Percentiles rank a stretch among this genome's conserved stretches.
These are phyloP conservation scores for Santalum album DNA, from an alignment of 164 flowering plant genomes.

Conservation along the genomic window DNA sequence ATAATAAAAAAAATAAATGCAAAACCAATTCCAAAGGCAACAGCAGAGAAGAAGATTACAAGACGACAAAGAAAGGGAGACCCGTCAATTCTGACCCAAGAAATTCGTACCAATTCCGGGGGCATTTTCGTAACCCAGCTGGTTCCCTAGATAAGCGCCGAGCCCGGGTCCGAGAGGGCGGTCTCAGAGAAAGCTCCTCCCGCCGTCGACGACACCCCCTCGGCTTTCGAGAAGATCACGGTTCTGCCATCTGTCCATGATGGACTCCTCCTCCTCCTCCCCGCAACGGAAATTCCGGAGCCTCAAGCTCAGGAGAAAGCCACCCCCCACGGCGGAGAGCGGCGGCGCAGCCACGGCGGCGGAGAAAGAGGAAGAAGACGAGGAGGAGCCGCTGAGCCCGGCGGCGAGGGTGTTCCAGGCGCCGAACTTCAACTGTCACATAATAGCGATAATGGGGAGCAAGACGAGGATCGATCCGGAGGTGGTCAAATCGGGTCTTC, in stretches of 20 bases:
- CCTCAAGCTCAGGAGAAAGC: background rate
- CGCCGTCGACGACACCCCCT: background rate
- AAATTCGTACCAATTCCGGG: background rate
- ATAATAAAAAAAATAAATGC: too few relatives aligned
- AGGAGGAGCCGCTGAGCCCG: conserved; percentile 1
- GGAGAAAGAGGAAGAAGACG: background rate
- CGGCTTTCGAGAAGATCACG: background rate
- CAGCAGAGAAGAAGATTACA: too few relatives aligned
- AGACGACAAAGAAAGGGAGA: too few relatives aligned
- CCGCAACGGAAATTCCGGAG: background rate
- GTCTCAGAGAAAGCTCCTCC: background rate
- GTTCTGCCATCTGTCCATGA: background rate
- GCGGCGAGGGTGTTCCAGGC: background rate
- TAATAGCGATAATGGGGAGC: background rate
- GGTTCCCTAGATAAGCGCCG: background rate
- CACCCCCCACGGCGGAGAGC: background rate
- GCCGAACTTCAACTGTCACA: background rate
- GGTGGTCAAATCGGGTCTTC: background rate
- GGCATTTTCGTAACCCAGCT: background rate
- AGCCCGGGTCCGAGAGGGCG: background rate
- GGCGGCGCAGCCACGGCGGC: background rate
- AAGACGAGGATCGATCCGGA: background rate
- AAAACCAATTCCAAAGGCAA: too few relatives aligned
- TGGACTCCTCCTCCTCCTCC: background rate
- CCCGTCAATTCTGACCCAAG: background rate